Evolutionary conservation across 2,329 filamentous ascomycete species (phyloP), one percentile per base, ranked within the genome.

Genomic region (Tympanopsis confertula): DNA sequence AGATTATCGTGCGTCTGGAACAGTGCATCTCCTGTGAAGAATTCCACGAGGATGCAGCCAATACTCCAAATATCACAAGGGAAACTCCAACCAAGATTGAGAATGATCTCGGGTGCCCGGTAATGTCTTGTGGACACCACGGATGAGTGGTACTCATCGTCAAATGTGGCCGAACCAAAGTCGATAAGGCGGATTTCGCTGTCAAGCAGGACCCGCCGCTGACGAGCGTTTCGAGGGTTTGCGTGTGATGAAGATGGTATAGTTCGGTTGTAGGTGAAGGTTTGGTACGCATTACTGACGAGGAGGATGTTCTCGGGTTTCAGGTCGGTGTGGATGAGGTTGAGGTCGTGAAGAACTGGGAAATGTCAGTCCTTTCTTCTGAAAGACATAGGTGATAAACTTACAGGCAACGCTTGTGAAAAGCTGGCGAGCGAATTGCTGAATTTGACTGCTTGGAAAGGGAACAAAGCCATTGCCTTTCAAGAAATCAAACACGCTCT

Each of bases 371-470:
- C 12, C 12, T 10, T 10, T 19, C 12, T 10, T 12, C 15, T 15
- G 38, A 43, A 22, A 4, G 24, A 15, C 26, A n/a, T 17, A 4
- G n/a, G 5, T 28, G 20, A 19, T 19, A 14, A 30, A 77, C 86
- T 70, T 65, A 94, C 86, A 98, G 41, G 91, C 91, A 52, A 98
- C 93, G 52, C 89, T 96, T n/a, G 89, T 96, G 43, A 98, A 84
- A 13, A 98, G 68, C 56, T 98, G 91, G 36, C 89, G 78, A 35
- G 91, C 91, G 67, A 98, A 96, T 55, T 77, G 89, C 58, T 96
- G 91, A 41, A 98, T 98, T 59, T 98, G 91, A 47, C 88, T 95
- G 67, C 93, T 96, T 12, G 91, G 91, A 53, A 98, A 98, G 1
- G 91, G 91, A 14, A 94, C 87, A 54, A 98, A 98, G 45, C 77